These are phyloP conservation scores for Cymbopogon citratus DNA, from an alignment of 176 grass and related monocot genomes.

Conservation along the genomic window DNA sequence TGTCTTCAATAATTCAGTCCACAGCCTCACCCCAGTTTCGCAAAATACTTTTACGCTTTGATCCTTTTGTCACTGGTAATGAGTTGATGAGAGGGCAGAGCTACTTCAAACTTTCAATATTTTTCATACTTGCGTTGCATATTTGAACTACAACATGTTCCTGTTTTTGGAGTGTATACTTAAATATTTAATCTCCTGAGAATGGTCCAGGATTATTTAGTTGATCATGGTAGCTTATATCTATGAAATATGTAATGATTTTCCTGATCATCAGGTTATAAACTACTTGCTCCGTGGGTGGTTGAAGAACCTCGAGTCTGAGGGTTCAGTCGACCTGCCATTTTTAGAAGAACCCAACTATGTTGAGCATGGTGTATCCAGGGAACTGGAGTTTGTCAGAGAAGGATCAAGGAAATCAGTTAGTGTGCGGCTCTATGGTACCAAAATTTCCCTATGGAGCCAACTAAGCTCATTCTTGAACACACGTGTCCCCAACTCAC, in stretches of 20 bases:
- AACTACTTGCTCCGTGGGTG: slow-evolving; percentile 91
- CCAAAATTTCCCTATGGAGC: slow-evolving; percentile 59
- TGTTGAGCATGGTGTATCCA: slow-evolving; percentile 38
- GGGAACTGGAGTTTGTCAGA: slow-evolving; percentile 75
- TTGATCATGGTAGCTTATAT: background rate
- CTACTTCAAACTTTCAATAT: background rate
- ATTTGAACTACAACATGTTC: background rate
- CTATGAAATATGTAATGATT: background rate
- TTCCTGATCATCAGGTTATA: slow-evolving; percentile 50
- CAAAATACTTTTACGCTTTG: background rate
- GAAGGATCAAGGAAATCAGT: slow-evolving; percentile 74
- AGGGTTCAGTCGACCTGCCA: slow-evolving; percentile 51
- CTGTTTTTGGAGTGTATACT: background rate
- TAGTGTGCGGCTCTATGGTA: slow-evolving; percentile 63
- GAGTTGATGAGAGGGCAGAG: background rate
- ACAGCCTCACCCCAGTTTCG: background rate
- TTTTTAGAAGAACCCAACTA: slow-evolving; percentile 69
- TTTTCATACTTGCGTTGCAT: background rate
- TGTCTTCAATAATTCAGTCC: background rate
- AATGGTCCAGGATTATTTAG: slow-evolving; percentile 14
- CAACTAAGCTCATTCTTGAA: slow-evolving; percentile 58
- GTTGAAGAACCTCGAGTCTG: slow-evolving; percentile 85
- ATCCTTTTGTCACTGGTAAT: background rate
- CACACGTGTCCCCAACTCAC: slow-evolving; percentile 30
- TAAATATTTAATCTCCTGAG: background rate